Percentiles rank a stretch among this genome's conserved stretches.
Conservation (phyloP, 148 eudicot species). For the Cornus controversa region DNA sequence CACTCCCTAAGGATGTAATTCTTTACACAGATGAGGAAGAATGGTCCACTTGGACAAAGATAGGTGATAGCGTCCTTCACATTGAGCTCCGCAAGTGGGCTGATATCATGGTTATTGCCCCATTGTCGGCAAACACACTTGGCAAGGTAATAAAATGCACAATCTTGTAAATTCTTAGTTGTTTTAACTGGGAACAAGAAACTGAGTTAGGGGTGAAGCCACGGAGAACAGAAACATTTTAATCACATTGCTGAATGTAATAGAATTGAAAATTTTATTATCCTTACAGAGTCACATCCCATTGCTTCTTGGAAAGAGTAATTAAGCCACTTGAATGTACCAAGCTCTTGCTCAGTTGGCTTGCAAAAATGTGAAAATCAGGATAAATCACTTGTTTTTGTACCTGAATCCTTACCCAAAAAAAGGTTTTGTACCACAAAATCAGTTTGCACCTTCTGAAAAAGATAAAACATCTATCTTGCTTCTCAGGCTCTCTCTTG, state of each 20-base stretch:
- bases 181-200: not conserved
- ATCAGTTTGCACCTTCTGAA: too few relatives aligned
- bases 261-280: too few relatives aligned
- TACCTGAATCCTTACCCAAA: too few relatives aligned
- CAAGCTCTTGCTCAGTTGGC: not conserved
- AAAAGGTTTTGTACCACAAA: not conserved
- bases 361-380: too few relatives aligned
- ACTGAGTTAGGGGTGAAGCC: not conserved
- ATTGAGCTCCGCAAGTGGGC: conserved; percentile 94
- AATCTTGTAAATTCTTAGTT: not conserved
- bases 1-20: conserved; percentile 72
- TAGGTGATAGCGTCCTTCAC: conserved; percentile 88
- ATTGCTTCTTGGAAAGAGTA: not conserved
- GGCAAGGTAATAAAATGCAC: conserved; percentile 59
- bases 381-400: not conserved
- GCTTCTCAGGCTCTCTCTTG: not conserved
- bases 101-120: conserved; percentile 95
- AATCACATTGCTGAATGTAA: not conserved
- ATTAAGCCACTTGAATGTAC: not conserved
- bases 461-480: not conserved
- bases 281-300: not conserved
- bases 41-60: conserved; percentile 84
- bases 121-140: conserved; percentile 89
- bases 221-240: not conserved
- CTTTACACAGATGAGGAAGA: conserved; percentile 90